Conservation (phyloP, 1,139 yeast genomes). For the Zygotorulaspora mrakii region DNA sequence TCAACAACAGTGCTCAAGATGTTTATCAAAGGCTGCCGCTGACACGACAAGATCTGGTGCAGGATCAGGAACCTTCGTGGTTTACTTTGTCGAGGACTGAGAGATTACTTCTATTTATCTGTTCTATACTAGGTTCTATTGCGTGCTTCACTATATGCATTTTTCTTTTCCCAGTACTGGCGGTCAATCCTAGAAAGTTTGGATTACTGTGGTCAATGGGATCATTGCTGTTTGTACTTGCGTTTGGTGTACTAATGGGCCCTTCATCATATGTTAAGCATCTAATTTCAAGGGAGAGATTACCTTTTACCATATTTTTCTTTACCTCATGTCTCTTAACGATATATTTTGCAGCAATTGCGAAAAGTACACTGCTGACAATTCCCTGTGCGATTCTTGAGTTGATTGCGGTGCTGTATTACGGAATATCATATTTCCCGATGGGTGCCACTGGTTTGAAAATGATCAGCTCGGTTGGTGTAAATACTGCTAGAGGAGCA, state of each 20-base stretch:
- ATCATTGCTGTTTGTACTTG: conserved; percentile 74
- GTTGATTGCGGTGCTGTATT: conserved; percentile 80
- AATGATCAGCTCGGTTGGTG: conserved; percentile 73
- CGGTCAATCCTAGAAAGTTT: conserved; percentile 86
- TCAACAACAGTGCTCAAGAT: conserved; percentile 43
- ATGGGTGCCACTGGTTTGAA: conserved; percentile 87
- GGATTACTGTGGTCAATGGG: conserved; percentile 92
- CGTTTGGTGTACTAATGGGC: conserved; percentile 91
- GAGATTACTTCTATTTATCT: conserved; percentile 69
- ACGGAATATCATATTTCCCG: conserved; percentile 89
- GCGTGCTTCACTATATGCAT: conserved; percentile 81
- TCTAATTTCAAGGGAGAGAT: conserved; percentile 66
- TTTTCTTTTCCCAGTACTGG: conserved; percentile 81
- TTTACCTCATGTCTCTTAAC: conserved; percentile 71
- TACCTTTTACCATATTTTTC: conserved; percentile 76
- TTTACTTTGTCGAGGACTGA: conserved; percentile 69
- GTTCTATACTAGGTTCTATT: conserved; percentile 70
- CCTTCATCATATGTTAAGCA: conserved; percentile 77
- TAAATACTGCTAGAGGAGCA: conserved; percentile 57
- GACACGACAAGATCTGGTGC: conserved; percentile 47
- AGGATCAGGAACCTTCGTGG: conserved; percentile 55
- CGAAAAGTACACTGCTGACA: conserved; percentile 72
- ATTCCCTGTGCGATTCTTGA: conserved; percentile 73
- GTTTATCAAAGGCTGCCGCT: conserved; percentile 52
- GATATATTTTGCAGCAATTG: conserved; percentile 51